Evolutionary conservation across 2,329 filamentous ascomycete species (phyloP).

Genomic region (Aspergillus phoenicis): DNA sequence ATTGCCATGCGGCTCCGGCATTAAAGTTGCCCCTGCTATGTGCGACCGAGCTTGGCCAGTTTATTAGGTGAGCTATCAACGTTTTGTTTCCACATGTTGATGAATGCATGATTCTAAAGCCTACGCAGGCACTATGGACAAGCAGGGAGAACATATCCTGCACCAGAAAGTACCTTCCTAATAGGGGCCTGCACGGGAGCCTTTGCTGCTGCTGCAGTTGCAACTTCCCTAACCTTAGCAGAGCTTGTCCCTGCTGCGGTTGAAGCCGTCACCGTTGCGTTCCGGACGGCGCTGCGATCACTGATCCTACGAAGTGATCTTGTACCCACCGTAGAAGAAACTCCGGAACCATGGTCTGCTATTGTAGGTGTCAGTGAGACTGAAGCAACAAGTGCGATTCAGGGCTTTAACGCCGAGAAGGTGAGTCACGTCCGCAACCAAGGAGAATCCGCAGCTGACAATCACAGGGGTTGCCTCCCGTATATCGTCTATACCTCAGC

Average conservation of each 20-base stretch:
- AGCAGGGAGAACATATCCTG: background rate
- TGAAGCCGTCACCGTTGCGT: conserved; percentile 4
- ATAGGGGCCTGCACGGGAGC: conserved; percentile 13
- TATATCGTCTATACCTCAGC: conserved; percentile 11
- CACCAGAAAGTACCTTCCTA: background rate
- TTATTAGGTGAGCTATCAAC: conserved; percentile 3
- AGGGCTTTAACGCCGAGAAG: conserved; percentile 2
- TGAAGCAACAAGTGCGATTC: background rate
- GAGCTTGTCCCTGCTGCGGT: conserved; percentile 11
- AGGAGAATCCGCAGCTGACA: background rate
- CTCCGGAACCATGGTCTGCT: conserved; percentile 1
- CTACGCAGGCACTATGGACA: conserved; percentile 5
- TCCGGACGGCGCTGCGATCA: conserved; percentile 3
- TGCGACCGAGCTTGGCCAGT: conserved; percentile 8
- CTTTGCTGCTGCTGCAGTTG: conserved; percentile 8
- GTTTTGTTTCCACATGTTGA: no score
- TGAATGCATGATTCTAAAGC: background rate
- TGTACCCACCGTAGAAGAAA: background rate
- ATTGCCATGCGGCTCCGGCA: conserved; percentile 1
- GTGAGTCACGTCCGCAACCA: background rate
- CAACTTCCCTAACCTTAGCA: background rate
- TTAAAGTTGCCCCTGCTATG: conserved; percentile 10
- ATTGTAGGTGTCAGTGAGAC: background rate
- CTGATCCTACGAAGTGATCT: conserved; percentile 3
- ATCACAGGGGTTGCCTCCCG: background rate